phyloP scores from a whole-genome alignment of 169 alveolate genomes.

The Plasmodium vivax region DNA sequence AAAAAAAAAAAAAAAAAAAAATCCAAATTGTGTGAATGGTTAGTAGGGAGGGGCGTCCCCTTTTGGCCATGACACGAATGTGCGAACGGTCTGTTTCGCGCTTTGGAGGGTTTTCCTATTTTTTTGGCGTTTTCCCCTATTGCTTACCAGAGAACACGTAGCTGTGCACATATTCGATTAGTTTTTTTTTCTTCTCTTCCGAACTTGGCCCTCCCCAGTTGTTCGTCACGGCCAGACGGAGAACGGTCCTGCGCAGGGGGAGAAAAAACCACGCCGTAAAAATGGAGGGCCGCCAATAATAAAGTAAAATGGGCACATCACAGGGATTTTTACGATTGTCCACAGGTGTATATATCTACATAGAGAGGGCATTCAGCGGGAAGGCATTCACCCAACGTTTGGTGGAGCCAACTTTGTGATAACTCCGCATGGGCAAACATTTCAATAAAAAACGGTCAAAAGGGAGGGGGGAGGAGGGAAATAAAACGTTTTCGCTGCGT shows the following conservation, averaged over 20 bases:
- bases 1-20: not conserved
- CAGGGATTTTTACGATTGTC: not conserved
- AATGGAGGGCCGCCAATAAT: not conserved
- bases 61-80: not conserved
- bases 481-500: not conserved
- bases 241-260: slow-evolving; percentile 27
- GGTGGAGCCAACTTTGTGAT: not conserved
- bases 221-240: slow-evolving; percentile 55
- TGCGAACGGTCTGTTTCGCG: not conserved
- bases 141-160: slow-evolving; percentile 24
- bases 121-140: not conserved
- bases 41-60: not conserved
- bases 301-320: not conserved
- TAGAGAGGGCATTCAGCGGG: not conserved
- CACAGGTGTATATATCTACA: not conserved
- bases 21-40: not conserved
- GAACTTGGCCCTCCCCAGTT: slow-evolving; percentile 69
- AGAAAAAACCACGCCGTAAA: not conserved
- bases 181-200: slow-evolving; percentile 57
- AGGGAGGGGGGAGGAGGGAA: not conserved
- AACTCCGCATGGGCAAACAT: not conserved
- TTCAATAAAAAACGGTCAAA: not conserved
- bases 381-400: not conserved
- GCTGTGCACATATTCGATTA: slow-evolving; percentile 59
- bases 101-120: not conserved